A percentile compares a stretch with the other conserved stretches of the same genome.
Conservation (phyloP, 805 yeast genomes). For the Wickerhamomyces queroliae region DNA sequence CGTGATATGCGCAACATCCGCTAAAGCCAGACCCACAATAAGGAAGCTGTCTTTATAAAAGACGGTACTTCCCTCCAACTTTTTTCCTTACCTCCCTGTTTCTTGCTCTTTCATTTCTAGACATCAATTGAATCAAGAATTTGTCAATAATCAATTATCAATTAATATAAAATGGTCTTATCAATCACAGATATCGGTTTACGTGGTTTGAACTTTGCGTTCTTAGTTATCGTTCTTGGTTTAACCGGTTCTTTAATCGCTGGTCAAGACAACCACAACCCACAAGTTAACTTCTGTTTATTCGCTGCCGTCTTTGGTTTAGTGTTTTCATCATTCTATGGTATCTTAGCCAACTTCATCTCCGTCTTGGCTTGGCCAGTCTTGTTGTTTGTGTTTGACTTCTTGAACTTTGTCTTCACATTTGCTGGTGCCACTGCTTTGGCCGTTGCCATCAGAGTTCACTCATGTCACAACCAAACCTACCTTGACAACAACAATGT, state of each 20-base stretch:
- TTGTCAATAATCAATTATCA: no score
- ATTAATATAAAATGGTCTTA: slow-evolving; percentile 37
- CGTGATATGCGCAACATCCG: no score
- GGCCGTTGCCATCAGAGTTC: slow-evolving; percentile 84
- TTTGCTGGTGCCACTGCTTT: slow-evolving; percentile 93
- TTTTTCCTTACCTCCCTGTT: neutral
- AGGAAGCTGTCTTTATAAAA: no score
- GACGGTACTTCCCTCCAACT: no score
- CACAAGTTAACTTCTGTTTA: slow-evolving; percentile 85
- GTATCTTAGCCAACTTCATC: slow-evolving; percentile 69
- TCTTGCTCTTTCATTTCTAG: neutral
- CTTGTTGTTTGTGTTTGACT: slow-evolving; percentile 68
- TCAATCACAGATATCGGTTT: slow-evolving; percentile 71
- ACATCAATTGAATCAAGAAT: neutral
- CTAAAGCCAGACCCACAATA: no score
- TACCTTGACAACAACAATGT: slow-evolving; percentile 65
- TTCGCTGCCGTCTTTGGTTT: slow-evolving; percentile 87
- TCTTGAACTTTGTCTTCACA: slow-evolving; percentile 85
- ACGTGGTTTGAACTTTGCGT: slow-evolving; percentile 69
- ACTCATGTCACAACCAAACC: slow-evolving; percentile 69
- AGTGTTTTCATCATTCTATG: slow-evolving; percentile 75
- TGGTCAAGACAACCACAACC: slow-evolving; percentile 44
- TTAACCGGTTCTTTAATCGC: slow-evolving; percentile 85
- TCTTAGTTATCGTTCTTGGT: slow-evolving; percentile 78
- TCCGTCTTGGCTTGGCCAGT: slow-evolving; percentile 85